These are phyloP conservation scores for Phytophthora macrochlamydospora DNA, from an alignment of 352 stramenopile species.

Conservation along the genomic window DNA sequence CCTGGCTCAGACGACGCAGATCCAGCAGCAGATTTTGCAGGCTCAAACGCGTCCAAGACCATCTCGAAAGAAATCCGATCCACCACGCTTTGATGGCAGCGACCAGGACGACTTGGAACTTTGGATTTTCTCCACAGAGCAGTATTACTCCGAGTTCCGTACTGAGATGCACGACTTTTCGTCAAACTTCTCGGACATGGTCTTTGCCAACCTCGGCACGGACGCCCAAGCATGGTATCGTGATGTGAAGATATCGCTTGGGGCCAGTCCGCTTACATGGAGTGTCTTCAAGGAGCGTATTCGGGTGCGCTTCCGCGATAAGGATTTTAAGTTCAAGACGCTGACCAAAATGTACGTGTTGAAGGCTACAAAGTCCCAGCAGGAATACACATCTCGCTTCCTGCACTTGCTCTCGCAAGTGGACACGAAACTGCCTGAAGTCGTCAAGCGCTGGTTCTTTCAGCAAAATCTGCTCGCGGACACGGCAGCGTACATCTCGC, in stretches of 20 bases:
- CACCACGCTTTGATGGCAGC: no score
- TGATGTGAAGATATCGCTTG: slow-evolving; percentile 12
- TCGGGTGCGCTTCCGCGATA: slow-evolving; percentile 4
- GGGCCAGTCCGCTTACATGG: slow-evolving; percentile 6
- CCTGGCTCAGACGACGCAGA: neutral
- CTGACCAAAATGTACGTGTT: slow-evolving; percentile 13
- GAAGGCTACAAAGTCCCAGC: slow-evolving; percentile 6
- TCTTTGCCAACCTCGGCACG: slow-evolving; percentile 8
- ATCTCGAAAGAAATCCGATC: neutral
- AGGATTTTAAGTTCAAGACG: slow-evolving; percentile 12
- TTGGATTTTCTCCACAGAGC: slow-evolving; percentile 16
- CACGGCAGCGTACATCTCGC: slow-evolving; percentile 10
- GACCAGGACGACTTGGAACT: slow-evolving; percentile 16
- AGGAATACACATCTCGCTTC: slow-evolving; percentile 15
- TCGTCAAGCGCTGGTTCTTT: slow-evolving; percentile 11
- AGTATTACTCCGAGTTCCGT: slow-evolving; percentile 9
- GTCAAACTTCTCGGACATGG: slow-evolving; percentile 13
- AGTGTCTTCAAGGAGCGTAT: slow-evolving; percentile 14
- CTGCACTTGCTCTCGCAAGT: slow-evolving; percentile 10
- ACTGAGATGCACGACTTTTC: neutral
- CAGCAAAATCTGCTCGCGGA: slow-evolving; percentile 13
- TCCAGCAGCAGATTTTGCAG: neutral
- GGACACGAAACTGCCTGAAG: slow-evolving; percentile 3
- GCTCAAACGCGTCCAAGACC: slow-evolving; percentile 15
- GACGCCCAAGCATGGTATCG: slow-evolving; percentile 24